Conservation (phyloP, 2,329 filamentous ascomycete species). For the Ascomycota sp. region DNA sequence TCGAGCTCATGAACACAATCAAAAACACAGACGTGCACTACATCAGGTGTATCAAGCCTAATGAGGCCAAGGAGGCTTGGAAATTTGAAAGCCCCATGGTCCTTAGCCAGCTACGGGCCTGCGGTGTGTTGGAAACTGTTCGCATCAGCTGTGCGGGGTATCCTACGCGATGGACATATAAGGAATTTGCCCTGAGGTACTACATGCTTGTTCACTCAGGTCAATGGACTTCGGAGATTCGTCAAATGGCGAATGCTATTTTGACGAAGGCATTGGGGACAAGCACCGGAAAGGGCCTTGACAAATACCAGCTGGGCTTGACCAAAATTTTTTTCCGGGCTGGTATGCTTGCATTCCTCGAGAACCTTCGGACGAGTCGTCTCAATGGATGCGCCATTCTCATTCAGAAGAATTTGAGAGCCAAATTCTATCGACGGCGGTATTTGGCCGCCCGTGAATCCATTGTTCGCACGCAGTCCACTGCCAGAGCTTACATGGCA, state of each 20-base stretch:
- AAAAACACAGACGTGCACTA: constrained; percentile 97
- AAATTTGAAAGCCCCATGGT: constrained; percentile 99
- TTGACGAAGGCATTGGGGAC: constrained; percentile 71
- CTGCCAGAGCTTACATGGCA: constrained; percentile 57
- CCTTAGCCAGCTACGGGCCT: constrained; percentile 85
- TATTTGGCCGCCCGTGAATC: constrained; percentile 74
- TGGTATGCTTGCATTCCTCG: constrained; percentile 94
- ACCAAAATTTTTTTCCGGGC: constrained; percentile 99
- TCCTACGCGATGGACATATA: constrained; percentile 94
- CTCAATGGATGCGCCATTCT: constrained; percentile 88
- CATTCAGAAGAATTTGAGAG: constrained; percentile 95
- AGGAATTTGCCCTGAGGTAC: constrained; percentile 92
- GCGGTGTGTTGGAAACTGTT: constrained; percentile 95
- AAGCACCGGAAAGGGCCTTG: constrained; percentile 49
- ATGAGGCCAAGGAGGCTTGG: constrained; percentile 92
- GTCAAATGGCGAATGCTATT: constrained; percentile 85
- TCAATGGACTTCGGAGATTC: constrained; percentile 84
- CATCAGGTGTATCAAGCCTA: constrained; percentile 97
- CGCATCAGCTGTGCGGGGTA: constrained; percentile 95
- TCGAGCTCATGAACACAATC: constrained; percentile 95
- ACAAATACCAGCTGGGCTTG: constrained; percentile 93
- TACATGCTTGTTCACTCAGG: constrained; percentile 90
- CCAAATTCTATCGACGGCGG: constrained; percentile 83
- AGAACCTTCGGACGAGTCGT: constrained; percentile 76
- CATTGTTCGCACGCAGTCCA: constrained; percentile 62